These are phyloP conservation scores for Trypethelium eluteriae DNA, from an alignment of 495 filamentous ascomycete genomes.

Conservation along the genomic window DNA sequence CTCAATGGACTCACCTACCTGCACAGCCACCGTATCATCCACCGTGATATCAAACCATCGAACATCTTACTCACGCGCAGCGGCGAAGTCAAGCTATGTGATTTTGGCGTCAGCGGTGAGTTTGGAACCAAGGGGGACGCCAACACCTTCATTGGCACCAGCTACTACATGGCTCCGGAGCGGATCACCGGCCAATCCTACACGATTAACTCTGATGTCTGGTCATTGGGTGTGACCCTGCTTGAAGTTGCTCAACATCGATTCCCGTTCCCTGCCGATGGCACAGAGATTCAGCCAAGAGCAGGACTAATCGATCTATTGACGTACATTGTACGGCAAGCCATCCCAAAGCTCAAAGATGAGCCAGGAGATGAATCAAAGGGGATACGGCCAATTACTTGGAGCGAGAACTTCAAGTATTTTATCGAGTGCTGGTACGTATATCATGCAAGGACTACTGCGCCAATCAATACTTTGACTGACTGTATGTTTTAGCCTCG, in stretches of 20 bases:
- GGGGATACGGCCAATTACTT: slow-evolving; percentile 50
- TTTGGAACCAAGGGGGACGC: slow-evolving; percentile 97
- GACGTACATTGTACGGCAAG: slow-evolving; percentile 93
- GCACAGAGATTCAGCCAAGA: slow-evolving; percentile 79
- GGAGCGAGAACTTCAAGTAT: slow-evolving; percentile 96
- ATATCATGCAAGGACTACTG: slow-evolving; percentile 34
- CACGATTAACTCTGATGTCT: slow-evolving; percentile 97
- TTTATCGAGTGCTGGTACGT: slow-evolving; percentile 96
- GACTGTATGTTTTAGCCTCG: slow-evolving; percentile 53
- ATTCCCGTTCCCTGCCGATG: slow-evolving; percentile 95
- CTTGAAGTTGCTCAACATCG: slow-evolving; percentile 96
- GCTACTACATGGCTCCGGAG: slow-evolving; percentile 98
- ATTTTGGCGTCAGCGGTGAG: slow-evolving; percentile 95
- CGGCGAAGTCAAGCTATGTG: slow-evolving; percentile 93
- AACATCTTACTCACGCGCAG: slow-evolving; percentile 91
- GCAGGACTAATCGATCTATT: slow-evolving; percentile 89
- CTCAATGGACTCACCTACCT: slow-evolving; percentile 91
- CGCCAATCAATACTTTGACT: slow-evolving; percentile 15
- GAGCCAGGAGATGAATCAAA: slow-evolving; percentile 62
- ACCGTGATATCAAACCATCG: slow-evolving; percentile 96
- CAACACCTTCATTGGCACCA: slow-evolving; percentile 97
- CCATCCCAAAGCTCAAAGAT: slow-evolving; percentile 92
- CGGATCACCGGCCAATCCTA: slow-evolving; percentile 95
- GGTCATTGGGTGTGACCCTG: slow-evolving; percentile 91
- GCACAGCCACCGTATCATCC: slow-evolving; percentile 94